Percentiles rank a stretch among this genome's conserved stretches.
Conservation (phyloP, 2,329 filamentous ascomycete genomes). For the Monilinia vaccinii-corymbosi region DNA sequence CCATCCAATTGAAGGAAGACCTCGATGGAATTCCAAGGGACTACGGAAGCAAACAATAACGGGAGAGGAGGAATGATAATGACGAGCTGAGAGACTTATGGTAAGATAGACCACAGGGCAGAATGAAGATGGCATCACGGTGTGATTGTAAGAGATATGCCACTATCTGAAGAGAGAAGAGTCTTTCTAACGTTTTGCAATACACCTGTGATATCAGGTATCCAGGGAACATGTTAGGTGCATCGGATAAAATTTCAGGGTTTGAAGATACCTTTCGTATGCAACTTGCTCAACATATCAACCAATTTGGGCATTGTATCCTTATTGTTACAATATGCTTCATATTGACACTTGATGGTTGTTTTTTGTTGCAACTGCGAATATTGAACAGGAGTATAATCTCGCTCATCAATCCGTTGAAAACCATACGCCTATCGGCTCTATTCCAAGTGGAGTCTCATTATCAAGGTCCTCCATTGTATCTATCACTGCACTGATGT, state of each 20-base stretch:
- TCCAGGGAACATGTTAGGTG: not conserved
- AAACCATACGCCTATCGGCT: conserved; percentile 4
- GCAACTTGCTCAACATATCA: not conserved
- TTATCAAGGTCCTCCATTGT: conserved; percentile 24
- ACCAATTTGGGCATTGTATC: not conserved
- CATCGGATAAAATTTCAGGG: not conserved
- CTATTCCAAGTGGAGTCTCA: conserved; percentile 22
- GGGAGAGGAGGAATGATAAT: not conserved
- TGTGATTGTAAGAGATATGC: not conserved
- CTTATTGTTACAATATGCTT: not conserved
- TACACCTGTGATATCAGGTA: not conserved
- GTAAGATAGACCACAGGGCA: not conserved
- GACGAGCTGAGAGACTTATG: too few species aligned
- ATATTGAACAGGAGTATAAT: not conserved
- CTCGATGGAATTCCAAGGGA: not conserved
- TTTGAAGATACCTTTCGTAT: not conserved
- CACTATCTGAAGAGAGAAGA: not conserved
- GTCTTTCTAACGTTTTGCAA: not conserved
- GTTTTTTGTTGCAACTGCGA: not conserved
- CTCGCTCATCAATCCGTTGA: conserved; percentile 2
- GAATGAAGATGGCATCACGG: not conserved
- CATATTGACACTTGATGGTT: not conserved
- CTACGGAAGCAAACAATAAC: not conserved
- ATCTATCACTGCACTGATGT: conserved; percentile 14
- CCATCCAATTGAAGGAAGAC: not conserved